phyloP scores from a whole-genome alignment of 495 filamentous ascomycete genomes.

The Astrothelium subdiscretum region DNA sequence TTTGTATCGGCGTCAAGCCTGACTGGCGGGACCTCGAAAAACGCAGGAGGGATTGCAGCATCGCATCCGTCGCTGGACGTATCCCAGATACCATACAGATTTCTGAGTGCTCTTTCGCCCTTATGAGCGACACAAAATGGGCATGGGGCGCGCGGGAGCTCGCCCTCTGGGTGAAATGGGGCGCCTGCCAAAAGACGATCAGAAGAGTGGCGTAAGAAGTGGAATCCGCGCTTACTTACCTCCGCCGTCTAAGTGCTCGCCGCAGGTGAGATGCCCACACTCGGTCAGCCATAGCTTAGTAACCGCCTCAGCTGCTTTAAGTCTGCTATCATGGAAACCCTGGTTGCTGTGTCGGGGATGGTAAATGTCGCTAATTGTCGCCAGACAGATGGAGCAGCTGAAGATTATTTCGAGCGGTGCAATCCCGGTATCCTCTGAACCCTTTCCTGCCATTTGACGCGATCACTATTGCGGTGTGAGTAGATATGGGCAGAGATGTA shows the following conservation, averaged over 20 bases:
- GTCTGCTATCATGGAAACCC: slow-evolving; percentile 24
- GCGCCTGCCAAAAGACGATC: slow-evolving; percentile 19
- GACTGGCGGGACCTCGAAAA: slow-evolving; percentile 28
- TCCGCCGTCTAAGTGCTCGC: slow-evolving; percentile 33
- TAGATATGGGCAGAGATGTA: not conserved
- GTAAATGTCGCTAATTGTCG: slow-evolving; percentile 30
- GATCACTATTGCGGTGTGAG: too few species aligned
- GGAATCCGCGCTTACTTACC: slow-evolving; percentile 19
- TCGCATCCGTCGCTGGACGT: slow-evolving; percentile 28
- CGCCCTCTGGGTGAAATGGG: slow-evolving; percentile 30
- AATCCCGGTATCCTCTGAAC: not conserved
- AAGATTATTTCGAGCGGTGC: slow-evolving; percentile 30
- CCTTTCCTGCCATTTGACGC: not conserved
- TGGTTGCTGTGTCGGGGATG: slow-evolving; percentile 15
- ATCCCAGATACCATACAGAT: slow-evolving; percentile 31
- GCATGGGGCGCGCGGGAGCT: slow-evolving; percentile 30
- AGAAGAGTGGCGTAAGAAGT: not conserved
- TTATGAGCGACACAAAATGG: slow-evolving; percentile 28
- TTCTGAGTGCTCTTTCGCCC: slow-evolving; percentile 22
- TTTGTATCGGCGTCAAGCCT: slow-evolving; percentile 19
- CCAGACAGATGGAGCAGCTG: slow-evolving; percentile 32
- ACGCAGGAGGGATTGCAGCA: slow-evolving; percentile 26
- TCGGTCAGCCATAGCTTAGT: slow-evolving; percentile 34
- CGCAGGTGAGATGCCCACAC: slow-evolving; percentile 35
- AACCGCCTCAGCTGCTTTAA: slow-evolving; percentile 19